Evolutionary conservation across 768 basidiomycete genomes (phyloP).

Genomic region (Termitomyces sp.): DNA sequence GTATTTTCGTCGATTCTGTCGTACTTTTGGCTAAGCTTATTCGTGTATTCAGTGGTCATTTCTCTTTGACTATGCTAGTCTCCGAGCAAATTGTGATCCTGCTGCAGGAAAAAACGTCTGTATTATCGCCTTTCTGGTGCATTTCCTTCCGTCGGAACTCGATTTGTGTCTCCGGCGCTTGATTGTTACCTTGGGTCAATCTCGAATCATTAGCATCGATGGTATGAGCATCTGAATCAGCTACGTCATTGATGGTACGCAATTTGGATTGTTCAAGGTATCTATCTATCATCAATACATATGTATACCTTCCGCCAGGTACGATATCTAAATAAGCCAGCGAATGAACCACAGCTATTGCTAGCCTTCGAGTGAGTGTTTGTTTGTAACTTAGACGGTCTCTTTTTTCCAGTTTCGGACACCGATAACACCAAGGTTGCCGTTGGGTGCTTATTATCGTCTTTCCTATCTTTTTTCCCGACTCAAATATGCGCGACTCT

Average conservation of each 20-base stretch:
- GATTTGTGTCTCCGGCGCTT: conserved; percentile 58
- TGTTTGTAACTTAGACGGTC: too few relatives aligned
- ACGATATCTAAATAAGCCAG: conserved; percentile 30
- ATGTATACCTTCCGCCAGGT: conserved; percentile 1
- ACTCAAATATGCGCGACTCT: conserved; percentile 52
- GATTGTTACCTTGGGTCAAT: conserved; percentile 56
- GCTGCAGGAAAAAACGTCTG: too few relatives aligned
- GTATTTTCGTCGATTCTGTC: too few relatives aligned
- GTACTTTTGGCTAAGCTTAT: conserved; percentile 52
- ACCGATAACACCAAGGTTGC: conserved; percentile 39
- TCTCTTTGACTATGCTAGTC: conserved; percentile 22
- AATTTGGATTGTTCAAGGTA: conserved; percentile 1
- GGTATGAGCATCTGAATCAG: conserved; percentile 24
- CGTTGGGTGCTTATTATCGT: conserved; percentile 53
- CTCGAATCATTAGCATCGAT: conserved; percentile 57
- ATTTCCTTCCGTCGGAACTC: conserved; percentile 51
- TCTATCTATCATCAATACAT: conserved; percentile 21
- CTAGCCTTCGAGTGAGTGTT: conserved; percentile 38
- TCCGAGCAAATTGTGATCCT: too few relatives aligned
- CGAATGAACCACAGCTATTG: conserved; percentile 52
- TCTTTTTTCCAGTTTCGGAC: conserved; percentile 34
- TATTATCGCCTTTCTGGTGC: conserved; percentile 41
- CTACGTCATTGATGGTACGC: background rate
- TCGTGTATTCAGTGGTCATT: conserved; percentile 58
- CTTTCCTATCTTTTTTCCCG: conserved; percentile 46